Evolutionary conservation across 108 stramenopile species (phyloP).

Genomic region (Cyclostephanos tholiformis): DNA sequence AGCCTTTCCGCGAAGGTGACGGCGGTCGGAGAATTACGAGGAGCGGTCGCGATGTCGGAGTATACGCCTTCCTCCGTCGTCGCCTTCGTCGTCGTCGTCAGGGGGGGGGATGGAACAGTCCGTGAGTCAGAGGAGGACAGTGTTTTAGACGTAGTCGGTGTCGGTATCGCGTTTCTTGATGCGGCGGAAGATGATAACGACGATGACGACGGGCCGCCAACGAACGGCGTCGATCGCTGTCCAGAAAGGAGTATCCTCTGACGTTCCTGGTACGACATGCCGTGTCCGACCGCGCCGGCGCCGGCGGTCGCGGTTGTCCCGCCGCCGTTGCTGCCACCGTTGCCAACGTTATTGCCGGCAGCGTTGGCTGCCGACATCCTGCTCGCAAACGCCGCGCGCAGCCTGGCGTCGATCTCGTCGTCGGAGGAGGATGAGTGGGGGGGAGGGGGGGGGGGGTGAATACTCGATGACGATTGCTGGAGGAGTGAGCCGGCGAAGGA

Average conservation of each 20-base stretch:
- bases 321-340: too few species aligned
- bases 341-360: too few species aligned
- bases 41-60: not conserved
- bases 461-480: not conserved
- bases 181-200: not conserved
- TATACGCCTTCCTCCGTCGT: not conserved
- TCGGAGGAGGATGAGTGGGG: not conserved
- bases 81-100: not conserved
- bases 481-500: not conserved
- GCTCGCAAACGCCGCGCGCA: not conserved
- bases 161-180: not conserved
- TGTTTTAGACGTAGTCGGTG: not conserved
- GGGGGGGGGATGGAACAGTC: not conserved
- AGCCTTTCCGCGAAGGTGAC: slow-evolving; percentile 38
- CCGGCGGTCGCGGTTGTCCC: too few species aligned
- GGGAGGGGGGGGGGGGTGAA: too few species aligned
- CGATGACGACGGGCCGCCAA: not conserved
- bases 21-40: not conserved
- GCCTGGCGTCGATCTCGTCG: not conserved
- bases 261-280: too few species aligned
- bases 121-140: not conserved
- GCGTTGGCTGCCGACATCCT: too few species aligned
- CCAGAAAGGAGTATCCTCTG: not conserved
- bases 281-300: too few species aligned
- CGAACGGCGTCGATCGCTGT: not conserved